Base-by-base conservation (phyloP, 2,329 filamentous ascomycete species). In the Arthroderma sp. region DNA sequence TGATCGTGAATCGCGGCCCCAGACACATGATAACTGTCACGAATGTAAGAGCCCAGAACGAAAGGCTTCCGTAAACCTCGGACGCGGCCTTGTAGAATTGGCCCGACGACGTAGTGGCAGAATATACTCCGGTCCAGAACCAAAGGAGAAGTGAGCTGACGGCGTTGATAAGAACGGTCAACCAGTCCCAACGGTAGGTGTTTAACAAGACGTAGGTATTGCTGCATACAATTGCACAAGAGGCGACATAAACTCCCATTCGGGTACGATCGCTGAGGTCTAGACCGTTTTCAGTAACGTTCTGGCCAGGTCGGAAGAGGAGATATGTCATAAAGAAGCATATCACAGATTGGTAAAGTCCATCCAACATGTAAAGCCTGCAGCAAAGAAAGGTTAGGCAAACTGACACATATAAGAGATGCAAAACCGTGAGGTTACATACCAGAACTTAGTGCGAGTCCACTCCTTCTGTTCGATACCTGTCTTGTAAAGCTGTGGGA, bases 401-500 rank as follows among this genome's bases (percentile, higher is more conserved):
- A 39, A 31, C 2, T 23, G 9, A 37, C 39, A 52, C 19, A 15
- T n/a, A 17, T 43, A 53, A 15, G 6, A 37, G 8, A 13, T 37
- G 9, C 13, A 44, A 47, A 58, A 38, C 49, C 47, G 35, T n/a
- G 15, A 31, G 56, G 37, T 41, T 4, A 75, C 83, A 72, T 80
- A 95, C 93, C 93, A 98, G 71, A 98, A 98, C 74, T 98, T 98
- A 55, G 76, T 77, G 71, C 95, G 88, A 3, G 91, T 95, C 93
- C 93, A 98, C 76, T 98, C 93, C 70, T 89, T 82, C 60, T 91
- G 85, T 76, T 97, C 91, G 65, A 98, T 98, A 65, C 93, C 93
- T 61, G 91, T 84, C 63, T 91, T 87, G 71, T 98, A 98, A 35
- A 98, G 81, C 70, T 98, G 89, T 44, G 93, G 93, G 53, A 98